A percentile compares a stretch with the other conserved stretches of the same genome.
Evolutionary conservation across 2,329 filamentous ascomycete species (phyloP).

Genomic region (Fusarium piperis): DNA sequence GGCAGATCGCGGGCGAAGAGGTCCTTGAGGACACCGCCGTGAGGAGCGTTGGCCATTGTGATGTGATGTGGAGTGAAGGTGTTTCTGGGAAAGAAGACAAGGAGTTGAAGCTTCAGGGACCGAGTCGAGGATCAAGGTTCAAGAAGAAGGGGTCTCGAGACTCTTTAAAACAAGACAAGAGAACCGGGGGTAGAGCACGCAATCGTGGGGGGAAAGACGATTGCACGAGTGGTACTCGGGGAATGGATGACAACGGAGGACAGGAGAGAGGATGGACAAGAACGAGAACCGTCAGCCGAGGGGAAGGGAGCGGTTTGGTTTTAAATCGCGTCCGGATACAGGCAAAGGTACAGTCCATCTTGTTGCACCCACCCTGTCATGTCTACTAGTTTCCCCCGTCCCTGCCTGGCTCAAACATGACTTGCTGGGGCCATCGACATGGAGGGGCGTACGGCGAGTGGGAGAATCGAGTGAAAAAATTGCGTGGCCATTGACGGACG

Average conservation of each 20-base stretch:
- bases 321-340: constrained; percentile 28
- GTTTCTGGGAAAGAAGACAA: constrained; percentile 2
- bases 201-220: constrained; percentile 45
- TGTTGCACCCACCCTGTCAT: constrained; percentile 38
- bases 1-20: constrained; percentile 92
- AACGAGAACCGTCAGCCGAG: constrained; percentile 1
- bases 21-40: constrained; percentile 97
- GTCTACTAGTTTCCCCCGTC: constrained; percentile 25
- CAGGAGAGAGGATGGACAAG: constrained; percentile 11
- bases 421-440: constrained; percentile 26
- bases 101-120: constrained; percentile 11
- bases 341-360: constrained; percentile 33
- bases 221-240: constrained; percentile 24
- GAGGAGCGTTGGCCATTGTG: constrained; percentile 75
- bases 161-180: constrained; percentile 19
- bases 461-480: constrained; percentile 33
- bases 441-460: constrained; percentile 25
- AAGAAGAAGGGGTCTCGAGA: constrained; percentile 13
- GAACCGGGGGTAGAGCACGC: constrained; percentile 41
- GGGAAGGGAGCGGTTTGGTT: constrained; percentile 26
- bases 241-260: constrained; percentile 7
- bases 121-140: constrained; percentile 2
- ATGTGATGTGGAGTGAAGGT: constrained; percentile 19
- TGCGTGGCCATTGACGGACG: constrained; percentile 36
- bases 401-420: constrained; percentile 21